Evolutionary conservation across 441 rosid genomes (phyloP).

Genomic region (Rhodomyrtus psidioides): DNA sequence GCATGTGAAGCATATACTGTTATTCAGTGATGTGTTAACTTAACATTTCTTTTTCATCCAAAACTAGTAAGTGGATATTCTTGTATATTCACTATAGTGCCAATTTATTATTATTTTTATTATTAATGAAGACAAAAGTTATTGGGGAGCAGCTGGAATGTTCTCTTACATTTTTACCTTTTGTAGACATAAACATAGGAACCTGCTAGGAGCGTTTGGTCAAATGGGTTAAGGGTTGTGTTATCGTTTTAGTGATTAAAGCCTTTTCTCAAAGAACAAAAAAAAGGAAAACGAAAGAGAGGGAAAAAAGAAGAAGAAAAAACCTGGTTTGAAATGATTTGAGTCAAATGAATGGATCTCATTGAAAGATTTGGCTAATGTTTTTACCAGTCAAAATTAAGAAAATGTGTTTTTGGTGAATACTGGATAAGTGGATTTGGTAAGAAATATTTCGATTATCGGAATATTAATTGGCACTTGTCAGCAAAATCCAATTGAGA

Average conservation of each 20-base stretch:
- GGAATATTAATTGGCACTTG: background rate
- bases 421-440: background rate
- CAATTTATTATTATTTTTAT: background rate
- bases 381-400: background rate
- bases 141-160: background rate
- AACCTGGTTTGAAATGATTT: background rate
- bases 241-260: background rate
- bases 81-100: background rate
- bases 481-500: background rate
- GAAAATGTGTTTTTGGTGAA: background rate
- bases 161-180: background rate
- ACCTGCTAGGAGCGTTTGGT: background rate
- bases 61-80: background rate
- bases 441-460: background rate
- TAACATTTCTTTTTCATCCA: background rate
- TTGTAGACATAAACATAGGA: background rate
- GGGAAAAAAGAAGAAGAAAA: background rate
- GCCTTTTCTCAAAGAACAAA: background rate
- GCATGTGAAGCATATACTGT: background rate
- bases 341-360: background rate
- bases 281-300: background rate
- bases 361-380: background rate
- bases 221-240: background rate
- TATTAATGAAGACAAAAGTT: background rate
- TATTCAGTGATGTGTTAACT: background rate